A percentile compares a stretch with the other conserved stretches of the same genome.
Evolutionary conservation across 2,329 filamentous ascomycete genomes (phyloP).

Genomic region (Botryosphaeria dothidea): DNA sequence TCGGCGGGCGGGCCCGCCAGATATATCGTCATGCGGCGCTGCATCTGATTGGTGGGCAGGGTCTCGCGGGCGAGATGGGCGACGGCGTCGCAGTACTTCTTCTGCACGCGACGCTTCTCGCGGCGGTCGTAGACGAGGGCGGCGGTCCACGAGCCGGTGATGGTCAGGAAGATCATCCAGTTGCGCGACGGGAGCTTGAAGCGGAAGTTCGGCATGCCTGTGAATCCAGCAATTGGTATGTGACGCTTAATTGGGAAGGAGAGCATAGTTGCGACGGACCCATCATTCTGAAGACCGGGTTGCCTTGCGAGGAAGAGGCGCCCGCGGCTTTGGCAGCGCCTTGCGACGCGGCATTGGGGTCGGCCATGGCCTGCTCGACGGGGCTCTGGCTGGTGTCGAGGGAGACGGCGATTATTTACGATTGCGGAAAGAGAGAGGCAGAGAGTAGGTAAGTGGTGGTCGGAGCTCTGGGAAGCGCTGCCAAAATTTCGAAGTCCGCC

Average conservation of each 20-base stretch:
- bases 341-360: conserved; percentile 1
- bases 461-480: background rate
- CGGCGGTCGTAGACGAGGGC: conserved; percentile 90
- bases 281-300: conserved; percentile 43
- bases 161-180: conserved; percentile 91
- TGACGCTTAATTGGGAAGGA: conserved; percentile 21
- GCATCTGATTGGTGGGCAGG: conserved; percentile 70
- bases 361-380: conserved; percentile 2
- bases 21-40: conserved; percentile 82
- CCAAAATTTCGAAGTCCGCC: background rate
- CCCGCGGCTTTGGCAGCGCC: conserved; percentile 11
- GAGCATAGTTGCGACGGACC: conserved; percentile 28
- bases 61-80: conserved; percentile 79
- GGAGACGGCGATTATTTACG: background rate
- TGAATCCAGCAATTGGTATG: conserved; percentile 18
- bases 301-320: conserved; percentile 21
- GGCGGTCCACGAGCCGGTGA: conserved; percentile 75
- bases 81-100: conserved; percentile 84
- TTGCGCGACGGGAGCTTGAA: conserved; percentile 89
- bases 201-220: conserved; percentile 80
- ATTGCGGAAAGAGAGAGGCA: background rate
- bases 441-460: background rate
- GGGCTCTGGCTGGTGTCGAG: background rate
- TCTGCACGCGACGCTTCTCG: conserved; percentile 80
- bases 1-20: conserved; percentile 85